Evolutionary conservation across 2,329 filamentous ascomycete species (phyloP).

Genomic region (Colletotrichum endophyticum): DNA sequence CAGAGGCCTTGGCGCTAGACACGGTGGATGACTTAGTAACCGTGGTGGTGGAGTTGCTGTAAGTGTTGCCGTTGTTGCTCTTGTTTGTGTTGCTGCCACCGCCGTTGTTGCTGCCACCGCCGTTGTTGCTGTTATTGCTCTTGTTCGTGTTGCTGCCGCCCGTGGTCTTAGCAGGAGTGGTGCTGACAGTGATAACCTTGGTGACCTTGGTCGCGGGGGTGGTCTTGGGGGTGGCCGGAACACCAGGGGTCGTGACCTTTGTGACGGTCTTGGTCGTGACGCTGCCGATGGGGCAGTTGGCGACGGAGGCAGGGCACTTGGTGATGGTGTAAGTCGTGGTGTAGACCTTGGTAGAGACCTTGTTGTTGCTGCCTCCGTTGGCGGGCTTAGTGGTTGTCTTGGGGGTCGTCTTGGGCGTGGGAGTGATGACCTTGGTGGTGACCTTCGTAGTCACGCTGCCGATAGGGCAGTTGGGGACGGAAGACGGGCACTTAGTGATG

Average conservation of each 20-base stretch:
- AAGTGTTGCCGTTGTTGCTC: background rate
- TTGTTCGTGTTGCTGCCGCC: constrained; percentile 19
- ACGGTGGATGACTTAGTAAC: background rate
- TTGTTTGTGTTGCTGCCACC: constrained; percentile 13
- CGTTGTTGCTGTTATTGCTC: constrained; percentile 28
- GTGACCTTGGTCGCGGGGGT: background rate
- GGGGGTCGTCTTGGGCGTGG: background rate
- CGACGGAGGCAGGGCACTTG: constrained; percentile 52
- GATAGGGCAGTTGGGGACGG: constrained; percentile 41
- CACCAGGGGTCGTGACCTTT: background rate
- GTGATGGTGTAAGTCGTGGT: constrained; percentile 58
- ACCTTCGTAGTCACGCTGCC: constrained; percentile 42
- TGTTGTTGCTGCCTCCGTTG: background rate
- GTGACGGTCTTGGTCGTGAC: constrained; percentile 45
- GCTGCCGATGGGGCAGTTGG: constrained; percentile 39
- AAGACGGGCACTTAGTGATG: constrained; percentile 60
- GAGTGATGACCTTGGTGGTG: constrained; percentile 28
- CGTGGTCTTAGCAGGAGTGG: background rate
- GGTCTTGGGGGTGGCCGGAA: background rate
- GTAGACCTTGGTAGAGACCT: constrained; percentile 37
- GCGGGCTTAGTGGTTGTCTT: background rate
- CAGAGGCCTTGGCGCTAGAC: background rate
- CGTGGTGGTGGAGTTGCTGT: background rate
- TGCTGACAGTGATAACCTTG: background rate
- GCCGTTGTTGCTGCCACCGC: constrained; percentile 30